A percentile compares a stretch with the other conserved stretches of the same genome.
Evolutionary conservation across 1,139 yeast species (phyloP).

Genomic region (Nakaseomyces kungkrabaensis): DNA sequence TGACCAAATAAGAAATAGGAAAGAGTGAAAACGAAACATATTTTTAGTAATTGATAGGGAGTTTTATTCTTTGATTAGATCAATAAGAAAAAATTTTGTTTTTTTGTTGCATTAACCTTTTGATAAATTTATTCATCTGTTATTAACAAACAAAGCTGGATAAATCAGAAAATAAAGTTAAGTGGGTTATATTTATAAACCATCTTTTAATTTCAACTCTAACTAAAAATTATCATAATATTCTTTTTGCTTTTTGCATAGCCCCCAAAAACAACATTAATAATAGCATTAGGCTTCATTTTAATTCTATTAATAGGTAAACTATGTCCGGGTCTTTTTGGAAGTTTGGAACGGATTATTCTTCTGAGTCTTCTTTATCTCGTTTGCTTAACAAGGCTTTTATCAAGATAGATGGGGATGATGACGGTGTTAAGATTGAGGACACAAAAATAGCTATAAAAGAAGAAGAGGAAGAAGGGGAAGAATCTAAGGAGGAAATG

Average conservation of each 20-base stretch:
- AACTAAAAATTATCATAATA: neutral
- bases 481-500: conserved; percentile 6
- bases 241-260: neutral
- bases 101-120: too few species aligned
- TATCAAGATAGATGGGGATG: conserved; percentile 25
- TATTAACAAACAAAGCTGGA: too few species aligned
- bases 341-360: conserved; percentile 82
- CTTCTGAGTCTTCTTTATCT: conserved; percentile 65
- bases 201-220: too few species aligned
- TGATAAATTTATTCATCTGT: too few species aligned
- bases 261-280: too few species aligned
- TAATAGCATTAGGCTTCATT: neutral
- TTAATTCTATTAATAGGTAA: neutral
- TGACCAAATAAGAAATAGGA: too few species aligned
- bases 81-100: too few species aligned
- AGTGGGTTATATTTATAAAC: too few species aligned
- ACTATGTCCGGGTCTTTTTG: conserved; percentile 76
- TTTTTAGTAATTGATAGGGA: too few species aligned
- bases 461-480: conserved; percentile 6
- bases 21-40: too few species aligned
- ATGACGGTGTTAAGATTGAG: conserved; percentile 7
- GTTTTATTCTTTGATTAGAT: too few species aligned
- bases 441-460: conserved; percentile 13
- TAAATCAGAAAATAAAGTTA: too few species aligned
- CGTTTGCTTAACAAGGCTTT: conserved; percentile 45